Evolutionary conservation across 2,329 filamentous ascomycete genomes (phyloP), one percentile per base, ranked within the genome.

Genomic region (Aspergillus oerlinghausenensis): DNA sequence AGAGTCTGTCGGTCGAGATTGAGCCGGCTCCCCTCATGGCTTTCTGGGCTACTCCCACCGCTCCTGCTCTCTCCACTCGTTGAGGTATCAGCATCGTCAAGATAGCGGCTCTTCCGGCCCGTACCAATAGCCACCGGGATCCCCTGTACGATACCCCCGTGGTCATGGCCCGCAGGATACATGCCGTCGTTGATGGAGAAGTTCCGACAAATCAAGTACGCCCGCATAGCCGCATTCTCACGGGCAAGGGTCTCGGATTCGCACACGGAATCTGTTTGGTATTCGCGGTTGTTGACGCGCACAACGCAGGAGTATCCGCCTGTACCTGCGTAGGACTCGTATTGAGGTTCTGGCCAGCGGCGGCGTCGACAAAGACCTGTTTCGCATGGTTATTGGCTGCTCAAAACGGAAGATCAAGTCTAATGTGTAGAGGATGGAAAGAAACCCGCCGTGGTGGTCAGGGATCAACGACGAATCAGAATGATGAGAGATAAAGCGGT

Each of bases 181-280:
- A 96, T 96, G 72, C 93, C 93, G 67, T 95, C 92, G 72, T 96
- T 97, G 74, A 95, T 90, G 55, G 91, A 96, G 78, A 97, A 97
- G 81, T 96, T 96, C 63, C 92, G 88, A 81, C 93, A 97, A 65
- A 97, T 94, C 85, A 96, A 93, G 77, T 96, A 97, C 56, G 93
- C 93, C 60, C 92, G 89, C 84, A 95, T 95, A 59, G 93, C 93
- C 26, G 93, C 93, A 68, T 93, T 94, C 75, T 97, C 92, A 70
- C 92, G 90, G 49, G 93, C 93, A 63, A 96, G 81, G 50, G 84
- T 80, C 72, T 93, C 89, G 60, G 88, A 89, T 72, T 89, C 86
- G 77, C 94, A 96, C 62, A 88, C 84, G 40, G 89, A 83, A 73
- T 96, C 92, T 47, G 92, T 96, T 73, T 92, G 90, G 79, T 97